phyloP scores from a whole-genome alignment of 148 eudicot species.

The Oxyria digyna region DNA sequence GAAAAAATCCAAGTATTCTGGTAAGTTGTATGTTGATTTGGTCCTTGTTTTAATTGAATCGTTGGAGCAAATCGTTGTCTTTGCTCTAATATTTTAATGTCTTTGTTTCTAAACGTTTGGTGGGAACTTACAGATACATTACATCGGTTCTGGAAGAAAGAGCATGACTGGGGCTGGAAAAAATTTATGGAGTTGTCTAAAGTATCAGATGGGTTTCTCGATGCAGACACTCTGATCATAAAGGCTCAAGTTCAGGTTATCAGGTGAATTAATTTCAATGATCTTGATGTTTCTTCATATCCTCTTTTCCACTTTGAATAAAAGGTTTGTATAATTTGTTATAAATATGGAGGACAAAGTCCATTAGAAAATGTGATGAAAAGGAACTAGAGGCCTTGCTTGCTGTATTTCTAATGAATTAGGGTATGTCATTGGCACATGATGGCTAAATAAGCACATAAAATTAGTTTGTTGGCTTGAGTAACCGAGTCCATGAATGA shows the following conservation, averaged over 20 bases:
- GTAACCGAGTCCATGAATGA: not conserved
- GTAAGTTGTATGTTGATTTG: constrained; percentile 21
- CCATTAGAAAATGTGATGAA: not conserved
- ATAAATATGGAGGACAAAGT: not conserved
- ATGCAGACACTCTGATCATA: constrained; percentile 60
- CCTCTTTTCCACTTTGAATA: not conserved
- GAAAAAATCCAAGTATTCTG: constrained; percentile 82
- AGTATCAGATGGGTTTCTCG: constrained; percentile 78
- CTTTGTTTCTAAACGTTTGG: not conserved
- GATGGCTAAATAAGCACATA: not conserved
- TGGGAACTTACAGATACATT: constrained; percentile 46
- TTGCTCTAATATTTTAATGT: constrained; percentile 5
- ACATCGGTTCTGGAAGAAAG: constrained; percentile 93
- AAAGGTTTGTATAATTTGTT: not conserved
- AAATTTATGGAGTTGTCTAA: constrained; percentile 87
- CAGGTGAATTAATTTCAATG: constrained; percentile 32
- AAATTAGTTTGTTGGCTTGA: not conserved
- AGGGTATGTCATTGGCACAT: not conserved
- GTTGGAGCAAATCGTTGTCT: too few species aligned
- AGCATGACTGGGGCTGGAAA: constrained; percentile 99
- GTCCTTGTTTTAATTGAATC: not conserved
- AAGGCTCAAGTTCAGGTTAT: constrained; percentile 94
- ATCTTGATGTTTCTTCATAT: not conserved
- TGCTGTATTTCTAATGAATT: not conserved
- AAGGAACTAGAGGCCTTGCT: not conserved